Evolutionary conservation across 371 early-diverging fungal genomes (phyloP).

Genomic region (Mucor irregularis): DNA sequence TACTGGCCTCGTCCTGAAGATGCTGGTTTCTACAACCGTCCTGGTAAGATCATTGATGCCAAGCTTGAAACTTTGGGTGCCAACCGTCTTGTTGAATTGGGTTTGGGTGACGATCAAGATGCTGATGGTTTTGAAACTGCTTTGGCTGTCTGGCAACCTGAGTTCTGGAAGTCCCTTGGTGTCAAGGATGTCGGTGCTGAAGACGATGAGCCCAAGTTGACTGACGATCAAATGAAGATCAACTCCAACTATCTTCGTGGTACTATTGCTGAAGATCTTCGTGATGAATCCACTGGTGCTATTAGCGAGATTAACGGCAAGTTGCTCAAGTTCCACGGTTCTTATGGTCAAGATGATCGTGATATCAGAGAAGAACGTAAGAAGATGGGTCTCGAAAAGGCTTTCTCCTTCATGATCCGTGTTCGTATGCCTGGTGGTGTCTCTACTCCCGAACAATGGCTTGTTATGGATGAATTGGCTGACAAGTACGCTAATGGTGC

Average conservation of each 20-base stretch:
- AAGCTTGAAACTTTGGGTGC: conserved; percentile 79
- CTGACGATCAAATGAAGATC: conserved; percentile 90
- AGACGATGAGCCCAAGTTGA: conserved; percentile 70
- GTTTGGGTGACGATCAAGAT: conserved; percentile 92
- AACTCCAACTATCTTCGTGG: conserved; percentile 90
- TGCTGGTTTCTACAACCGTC: conserved; percentile 87
- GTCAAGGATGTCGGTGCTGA: conserved; percentile 62
- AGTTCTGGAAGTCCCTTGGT: conserved; percentile 83
- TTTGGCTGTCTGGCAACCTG: conserved; percentile 75
- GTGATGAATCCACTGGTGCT: conserved; percentile 83
- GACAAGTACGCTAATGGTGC: conserved; percentile 83
- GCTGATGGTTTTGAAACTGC: conserved; percentile 88
- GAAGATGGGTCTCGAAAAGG: conserved; percentile 85
- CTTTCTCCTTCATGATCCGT: conserved; percentile 94
- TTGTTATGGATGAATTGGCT: conserved; percentile 87
- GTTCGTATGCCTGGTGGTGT: conserved; percentile 93
- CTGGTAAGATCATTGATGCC: conserved; percentile 83
- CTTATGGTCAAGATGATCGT: conserved; percentile 95
- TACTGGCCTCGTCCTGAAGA: conserved; percentile 95
- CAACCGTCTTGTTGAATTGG: conserved; percentile 58
- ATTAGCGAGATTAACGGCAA: conserved; percentile 87
- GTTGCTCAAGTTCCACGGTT: conserved; percentile 95
- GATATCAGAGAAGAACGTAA: conserved; percentile 86
- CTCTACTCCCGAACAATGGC: conserved; percentile 85
- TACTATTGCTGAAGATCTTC: conserved; percentile 82